Conservation (phyloP, 495 filamentous ascomycete genomes). For the Geoglossum glabrum region DNA sequence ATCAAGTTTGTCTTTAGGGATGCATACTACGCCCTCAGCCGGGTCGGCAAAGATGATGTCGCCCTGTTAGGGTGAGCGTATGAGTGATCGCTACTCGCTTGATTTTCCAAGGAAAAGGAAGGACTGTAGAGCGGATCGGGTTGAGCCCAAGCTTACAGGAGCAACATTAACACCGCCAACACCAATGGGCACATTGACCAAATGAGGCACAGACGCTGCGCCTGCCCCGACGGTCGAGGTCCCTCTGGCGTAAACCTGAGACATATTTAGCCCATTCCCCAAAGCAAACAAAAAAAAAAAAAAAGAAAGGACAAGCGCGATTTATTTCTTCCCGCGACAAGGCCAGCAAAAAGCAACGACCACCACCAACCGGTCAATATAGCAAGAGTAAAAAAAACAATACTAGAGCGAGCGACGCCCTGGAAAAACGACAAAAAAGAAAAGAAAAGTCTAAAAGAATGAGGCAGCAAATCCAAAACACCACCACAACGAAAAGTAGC, state of each 20-base stretch:
- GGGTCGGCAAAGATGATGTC: conserved; percentile 45
- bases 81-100: too few relatives aligned
- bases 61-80: too few relatives aligned
- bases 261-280: not conserved
- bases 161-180: conserved; percentile 29
- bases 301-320: not conserved
- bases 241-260: conserved; percentile 15
- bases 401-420: not conserved
- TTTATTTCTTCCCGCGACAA: not conserved
- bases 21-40: conserved; percentile 38
- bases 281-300: not conserved
- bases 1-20: conserved; percentile 30
- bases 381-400: not conserved
- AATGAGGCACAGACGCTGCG: conserved; percentile 36
- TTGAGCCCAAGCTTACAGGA: conserved; percentile 8
- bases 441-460: not conserved
- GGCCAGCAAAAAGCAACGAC: not conserved
- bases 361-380: too few relatives aligned
- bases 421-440: not conserved
- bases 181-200: conserved; percentile 29
- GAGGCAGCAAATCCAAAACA: not conserved
- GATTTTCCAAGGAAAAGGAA: not conserved
- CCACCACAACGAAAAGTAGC: not conserved
- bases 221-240: conserved; percentile 39
- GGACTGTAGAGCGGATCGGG: not conserved